Base-by-base conservation (phyloP, 768 basidiomycete species). In the Amanita inopinata region DNA sequence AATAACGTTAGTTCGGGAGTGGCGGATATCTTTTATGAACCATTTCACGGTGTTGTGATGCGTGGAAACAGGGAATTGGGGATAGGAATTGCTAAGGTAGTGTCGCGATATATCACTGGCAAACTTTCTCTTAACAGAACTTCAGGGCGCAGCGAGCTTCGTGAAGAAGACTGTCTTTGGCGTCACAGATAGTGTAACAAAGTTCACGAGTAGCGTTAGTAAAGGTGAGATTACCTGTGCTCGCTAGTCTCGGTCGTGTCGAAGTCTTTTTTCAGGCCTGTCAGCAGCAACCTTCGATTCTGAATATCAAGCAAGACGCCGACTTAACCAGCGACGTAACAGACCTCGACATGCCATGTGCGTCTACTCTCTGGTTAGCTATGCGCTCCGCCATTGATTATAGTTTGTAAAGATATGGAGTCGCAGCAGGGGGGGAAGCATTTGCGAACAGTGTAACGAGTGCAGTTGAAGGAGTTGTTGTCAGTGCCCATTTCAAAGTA, bases 101-200 rank as follows among this genome's bases (percentile, higher is more conserved):
- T 45, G 40, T 28, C 3, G 41, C 23, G 17, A 38, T 11, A 25
- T 9, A 12, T 5, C 12, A 36, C 25, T 45, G 15, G 33, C 37
- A 24, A n/a, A n/a, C n/a, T n/a, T n/a, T n/a, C 18, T 18, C 1
- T 45, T 11, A 33, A 40, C 15, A 6, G 38, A 5, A 12, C 40
- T 24, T n/a, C 52, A 93, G 84, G 96, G 96, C 33, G 94, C 94
- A 0, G 91, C 93, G 5, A 97, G 92, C 57, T 93, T 99, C 52
- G 86, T 97, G 42, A 98, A 98, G 70, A 99, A 99, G 67, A 96
- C 94, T 0, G 88, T 98, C 5, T 99, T 98, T 53, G 96, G 96
- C 27, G 59, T 99, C 32, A 86, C 87, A 24, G 94, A 99, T 55
- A 94, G 90, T 56, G 69, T 99, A 57, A 93, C 93, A n/a, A 98